Evolutionary conservation across 208 protist genomes (phyloP).

Genomic region (Leptomonas seymouri): DNA sequence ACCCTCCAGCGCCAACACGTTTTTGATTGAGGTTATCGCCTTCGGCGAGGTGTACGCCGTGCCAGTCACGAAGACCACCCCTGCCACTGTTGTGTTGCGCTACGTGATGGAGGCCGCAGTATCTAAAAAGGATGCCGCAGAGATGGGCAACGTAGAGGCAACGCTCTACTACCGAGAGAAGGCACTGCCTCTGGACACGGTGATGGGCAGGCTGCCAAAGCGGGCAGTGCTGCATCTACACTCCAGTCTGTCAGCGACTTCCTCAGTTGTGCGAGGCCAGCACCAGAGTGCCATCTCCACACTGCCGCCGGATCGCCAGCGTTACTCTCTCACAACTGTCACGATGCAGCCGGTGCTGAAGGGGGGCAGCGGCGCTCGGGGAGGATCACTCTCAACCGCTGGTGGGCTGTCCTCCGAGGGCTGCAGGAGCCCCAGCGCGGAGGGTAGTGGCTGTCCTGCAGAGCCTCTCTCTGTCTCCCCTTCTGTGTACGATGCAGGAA

Average conservation of each 20-base stretch:
- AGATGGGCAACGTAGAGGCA: slow-evolving; percentile 36
- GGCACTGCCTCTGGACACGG: slow-evolving; percentile 36
- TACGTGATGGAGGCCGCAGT: slow-evolving; percentile 51
- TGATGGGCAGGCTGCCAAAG: slow-evolving; percentile 39
- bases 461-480: background rate
- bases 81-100: slow-evolving; percentile 40
- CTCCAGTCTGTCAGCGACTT: slow-evolving; percentile 33
- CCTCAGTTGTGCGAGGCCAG: slow-evolving; percentile 24
- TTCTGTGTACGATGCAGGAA: background rate
- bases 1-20: slow-evolving; percentile 6
- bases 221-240: slow-evolving; percentile 58
- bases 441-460: slow-evolving; percentile 7
- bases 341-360: slow-evolving; percentile 34
- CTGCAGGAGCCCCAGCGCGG: slow-evolving; percentile 13
- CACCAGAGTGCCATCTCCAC: slow-evolving; percentile 17
- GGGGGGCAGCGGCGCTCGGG: slow-evolving; percentile 1
- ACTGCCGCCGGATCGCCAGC: slow-evolving; percentile 25
- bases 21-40: slow-evolving; percentile 23
- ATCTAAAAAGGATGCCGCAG: slow-evolving; percentile 24
- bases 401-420: slow-evolving; percentile 10
- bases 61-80: slow-evolving; percentile 44
- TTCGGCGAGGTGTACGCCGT: slow-evolving; percentile 34
- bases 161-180: slow-evolving; percentile 49
- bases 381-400: slow-evolving; percentile 5
- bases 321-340: slow-evolving; percentile 12